Conservation (phyloP, 805 yeast species). For the Pichia cephalocereana region DNA sequence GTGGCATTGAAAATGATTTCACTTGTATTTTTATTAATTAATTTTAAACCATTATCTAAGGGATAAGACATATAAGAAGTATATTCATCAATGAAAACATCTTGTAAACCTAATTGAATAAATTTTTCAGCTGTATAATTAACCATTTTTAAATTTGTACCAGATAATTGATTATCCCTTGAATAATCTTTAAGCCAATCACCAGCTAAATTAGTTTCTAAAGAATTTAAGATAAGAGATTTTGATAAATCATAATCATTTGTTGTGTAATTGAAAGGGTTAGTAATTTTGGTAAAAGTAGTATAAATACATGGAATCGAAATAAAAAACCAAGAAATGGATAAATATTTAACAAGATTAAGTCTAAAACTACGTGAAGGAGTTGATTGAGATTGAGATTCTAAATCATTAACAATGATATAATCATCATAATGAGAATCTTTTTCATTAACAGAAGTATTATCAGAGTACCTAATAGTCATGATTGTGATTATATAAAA, state of each 20-base stretch:
- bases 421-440: too few relatives aligned
- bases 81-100: constrained; percentile 43
- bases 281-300: too few relatives aligned
- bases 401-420: too few relatives aligned
- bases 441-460: too few relatives aligned
- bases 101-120: constrained; percentile 46
- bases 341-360: too few relatives aligned
- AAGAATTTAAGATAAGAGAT: constrained; percentile 15
- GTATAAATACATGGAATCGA: too few relatives aligned
- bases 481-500: too few relatives aligned
- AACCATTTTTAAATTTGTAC: constrained; percentile 38
- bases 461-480: too few relatives aligned
- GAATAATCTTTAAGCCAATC: constrained; percentile 50
- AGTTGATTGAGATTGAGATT: too few relatives aligned
- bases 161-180: constrained; percentile 48
- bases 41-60: constrained; percentile 38
- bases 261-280: not conserved
- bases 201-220: constrained; percentile 33
- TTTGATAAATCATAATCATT: not conserved
- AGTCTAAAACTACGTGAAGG: not conserved
- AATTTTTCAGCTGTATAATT: constrained; percentile 54
- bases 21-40: constrained; percentile 22
- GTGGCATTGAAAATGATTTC: constrained; percentile 40
- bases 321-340: not conserved
- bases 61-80: constrained; percentile 62